Percentiles rank a stretch among this genome's conserved stretches.
Evolutionary conservation across 176 grass and related monocot genomes (phyloP).

Genomic region (Echinochloa phyllopogon): DNA sequence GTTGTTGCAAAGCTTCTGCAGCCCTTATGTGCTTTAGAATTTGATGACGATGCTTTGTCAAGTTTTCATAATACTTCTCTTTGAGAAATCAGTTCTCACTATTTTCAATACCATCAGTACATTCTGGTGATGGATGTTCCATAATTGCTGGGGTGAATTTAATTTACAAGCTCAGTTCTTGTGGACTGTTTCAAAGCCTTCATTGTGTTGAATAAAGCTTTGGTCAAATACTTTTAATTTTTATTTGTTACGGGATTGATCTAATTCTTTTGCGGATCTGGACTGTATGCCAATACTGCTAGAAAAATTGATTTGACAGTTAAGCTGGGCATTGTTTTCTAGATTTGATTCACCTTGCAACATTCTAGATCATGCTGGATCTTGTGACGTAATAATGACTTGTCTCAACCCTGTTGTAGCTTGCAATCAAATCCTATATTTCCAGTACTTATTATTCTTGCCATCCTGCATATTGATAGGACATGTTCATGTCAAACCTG

Average conservation of each 20-base stretch:
- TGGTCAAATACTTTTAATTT: not conserved
- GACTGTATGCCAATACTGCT: not conserved
- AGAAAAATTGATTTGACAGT: not conserved
- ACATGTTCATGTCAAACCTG: not conserved
- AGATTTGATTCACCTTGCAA: not conserved
- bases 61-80: not conserved
- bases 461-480: not conserved
- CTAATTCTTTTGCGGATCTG: not conserved
- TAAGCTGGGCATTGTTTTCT: conserved; percentile 1
- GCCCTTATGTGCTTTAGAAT: not conserved
- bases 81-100: not conserved
- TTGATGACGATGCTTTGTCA: not conserved
- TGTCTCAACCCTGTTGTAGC: not conserved
- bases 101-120: not conserved
- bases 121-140: not conserved
- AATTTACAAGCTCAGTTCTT: not conserved
- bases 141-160: not conserved
- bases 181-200: not conserved
- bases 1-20: not conserved
- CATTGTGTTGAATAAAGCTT: not conserved
- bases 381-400: not conserved
- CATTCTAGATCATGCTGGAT: not conserved
- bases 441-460: not conserved
- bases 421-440: not conserved
- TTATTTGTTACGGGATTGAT: not conserved